These are phyloP conservation scores for Senna tora DNA, from an alignment of 306 rosid species.

Conservation along the genomic window DNA sequence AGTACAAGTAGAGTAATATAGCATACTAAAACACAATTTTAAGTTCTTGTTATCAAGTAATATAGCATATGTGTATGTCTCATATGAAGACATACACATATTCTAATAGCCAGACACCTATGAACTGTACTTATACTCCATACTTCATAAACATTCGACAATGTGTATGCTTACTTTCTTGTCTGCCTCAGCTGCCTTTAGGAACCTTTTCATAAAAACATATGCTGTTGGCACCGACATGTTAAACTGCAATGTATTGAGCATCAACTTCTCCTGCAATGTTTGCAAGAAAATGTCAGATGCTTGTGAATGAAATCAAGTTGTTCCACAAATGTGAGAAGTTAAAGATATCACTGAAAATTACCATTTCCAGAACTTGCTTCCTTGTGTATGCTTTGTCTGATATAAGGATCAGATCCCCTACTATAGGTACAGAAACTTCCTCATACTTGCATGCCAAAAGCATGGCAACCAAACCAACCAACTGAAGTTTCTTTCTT, in stretches of 20 bases:
- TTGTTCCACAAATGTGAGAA: neutral
- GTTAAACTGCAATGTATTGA: conserved; percentile 80
- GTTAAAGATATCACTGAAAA: conserved; percentile 10
- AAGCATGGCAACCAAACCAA: conserved; percentile 97
- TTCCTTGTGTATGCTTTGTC: conserved; percentile 83
- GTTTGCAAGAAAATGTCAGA: conserved; percentile 17
- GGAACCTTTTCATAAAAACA: conserved; percentile 83
- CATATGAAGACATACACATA: no score
- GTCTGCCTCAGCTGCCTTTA: conserved; percentile 92
- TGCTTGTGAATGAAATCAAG: neutral
- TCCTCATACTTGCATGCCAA: conserved; percentile 98
- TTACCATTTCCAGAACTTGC: conserved; percentile 92
- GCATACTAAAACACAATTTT: neutral
- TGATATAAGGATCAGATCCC: conserved; percentile 86
- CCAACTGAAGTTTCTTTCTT: conserved; percentile 95
- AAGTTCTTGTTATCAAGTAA: neutral
- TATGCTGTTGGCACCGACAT: conserved; percentile 91
- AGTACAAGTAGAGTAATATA: neutral
- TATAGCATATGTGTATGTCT: no score
- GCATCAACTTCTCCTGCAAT: conserved; percentile 82
- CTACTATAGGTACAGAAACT: conserved; percentile 87
- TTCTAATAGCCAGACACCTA: neutral
- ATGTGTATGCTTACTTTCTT: conserved; percentile 53
- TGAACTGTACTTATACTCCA: neutral
- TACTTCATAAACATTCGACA: no score